Percentiles rank a stretch among this genome's conserved stretches.
phyloP scores from a whole-genome alignment of 2,329 filamentous ascomycete species.

The Xylaria arbuscula region DNA sequence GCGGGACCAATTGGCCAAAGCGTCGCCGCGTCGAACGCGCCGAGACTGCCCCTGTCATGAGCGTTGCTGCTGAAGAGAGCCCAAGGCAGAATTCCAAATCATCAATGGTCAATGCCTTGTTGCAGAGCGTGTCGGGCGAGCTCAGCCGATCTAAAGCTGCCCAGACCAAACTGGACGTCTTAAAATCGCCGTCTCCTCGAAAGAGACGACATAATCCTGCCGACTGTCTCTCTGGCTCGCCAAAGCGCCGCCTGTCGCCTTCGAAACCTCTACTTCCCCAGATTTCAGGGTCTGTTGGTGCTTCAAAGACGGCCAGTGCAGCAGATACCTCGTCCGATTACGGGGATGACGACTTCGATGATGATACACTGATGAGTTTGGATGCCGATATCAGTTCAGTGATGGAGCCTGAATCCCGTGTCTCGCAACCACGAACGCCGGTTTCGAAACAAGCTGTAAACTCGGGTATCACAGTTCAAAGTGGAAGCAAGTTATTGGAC shows the following conservation, averaged over 20 bases:
- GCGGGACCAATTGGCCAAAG: constrained; percentile 78
- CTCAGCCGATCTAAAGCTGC: constrained; percentile 58
- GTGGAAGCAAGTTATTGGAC: constrained; percentile 54
- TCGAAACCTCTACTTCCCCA: constrained; percentile 37
- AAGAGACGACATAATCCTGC: constrained; percentile 50
- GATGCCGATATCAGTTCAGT: constrained; percentile 55
- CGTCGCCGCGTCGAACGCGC: constrained; percentile 68
- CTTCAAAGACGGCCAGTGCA: constrained; percentile 12
- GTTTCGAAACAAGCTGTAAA: constrained; percentile 38
- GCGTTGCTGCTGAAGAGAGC: constrained; percentile 52
- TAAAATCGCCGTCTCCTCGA: constrained; percentile 59
- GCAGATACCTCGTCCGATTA: constrained; percentile 59
- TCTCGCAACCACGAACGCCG: constrained; percentile 30
- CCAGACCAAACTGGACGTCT: constrained; percentile 46
- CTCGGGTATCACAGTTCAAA: constrained; percentile 33
- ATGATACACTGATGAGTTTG: constrained; percentile 67
- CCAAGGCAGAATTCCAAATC: constrained; percentile 64
- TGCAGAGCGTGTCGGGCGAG: constrained; percentile 72
- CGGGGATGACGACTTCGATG: constrained; percentile 68
- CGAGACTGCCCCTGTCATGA: constrained; percentile 52
- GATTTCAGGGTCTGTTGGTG: constrained; percentile 20
- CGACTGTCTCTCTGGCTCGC: constrained; percentile 33
- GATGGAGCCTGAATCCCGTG: constrained; percentile 40
- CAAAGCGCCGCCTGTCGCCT: constrained; percentile 39
- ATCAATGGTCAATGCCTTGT: constrained; percentile 69